These are phyloP conservation scores for Pyricularia sp. DNA, from an alignment of 2,329 filamentous ascomycete genomes.

Conservation along the genomic window DNA sequence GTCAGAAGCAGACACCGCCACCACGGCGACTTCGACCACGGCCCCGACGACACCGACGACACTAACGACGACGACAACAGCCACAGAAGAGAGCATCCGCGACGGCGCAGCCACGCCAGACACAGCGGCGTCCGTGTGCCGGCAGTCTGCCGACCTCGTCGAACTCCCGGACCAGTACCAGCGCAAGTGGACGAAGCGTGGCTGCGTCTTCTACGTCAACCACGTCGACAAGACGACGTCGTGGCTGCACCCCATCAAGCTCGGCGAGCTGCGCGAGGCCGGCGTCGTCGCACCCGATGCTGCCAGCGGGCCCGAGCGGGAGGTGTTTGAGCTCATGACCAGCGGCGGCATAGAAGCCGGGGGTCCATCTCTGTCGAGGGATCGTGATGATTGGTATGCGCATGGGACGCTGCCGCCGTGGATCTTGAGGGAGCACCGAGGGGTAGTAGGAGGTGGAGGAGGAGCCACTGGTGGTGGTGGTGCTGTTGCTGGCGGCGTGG, in stretches of 20 bases:
- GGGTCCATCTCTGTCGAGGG: background rate
- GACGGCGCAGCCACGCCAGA: background rate
- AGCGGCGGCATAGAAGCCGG: background rate
- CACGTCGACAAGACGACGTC: background rate
- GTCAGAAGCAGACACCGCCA: background rate
- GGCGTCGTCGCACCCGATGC: background rate
- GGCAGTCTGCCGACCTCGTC: background rate
- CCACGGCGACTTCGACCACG: background rate
- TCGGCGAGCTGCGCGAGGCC: background rate
- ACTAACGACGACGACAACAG: background rate
- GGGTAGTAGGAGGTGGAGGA: background rate
- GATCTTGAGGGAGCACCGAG: background rate
- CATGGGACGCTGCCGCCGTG: background rate
- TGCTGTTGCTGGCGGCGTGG: background rate
- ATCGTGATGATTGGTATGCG: background rate
- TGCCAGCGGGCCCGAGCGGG: background rate
- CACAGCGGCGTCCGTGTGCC: background rate
- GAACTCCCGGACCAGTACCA: background rate
- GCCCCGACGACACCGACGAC: background rate
- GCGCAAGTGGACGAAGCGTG: background rate
- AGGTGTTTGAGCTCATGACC: background rate
- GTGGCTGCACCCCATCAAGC: conserved; percentile 1
- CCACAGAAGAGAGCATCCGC: background rate
- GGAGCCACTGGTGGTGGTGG: background rate
- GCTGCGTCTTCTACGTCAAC: background rate